Percentiles rank a stretch among this genome's conserved stretches.
These are phyloP conservation scores for Xerocomellus intermedius DNA, from an alignment of 768 basidiomycete genomes.

Conservation along the genomic window DNA sequence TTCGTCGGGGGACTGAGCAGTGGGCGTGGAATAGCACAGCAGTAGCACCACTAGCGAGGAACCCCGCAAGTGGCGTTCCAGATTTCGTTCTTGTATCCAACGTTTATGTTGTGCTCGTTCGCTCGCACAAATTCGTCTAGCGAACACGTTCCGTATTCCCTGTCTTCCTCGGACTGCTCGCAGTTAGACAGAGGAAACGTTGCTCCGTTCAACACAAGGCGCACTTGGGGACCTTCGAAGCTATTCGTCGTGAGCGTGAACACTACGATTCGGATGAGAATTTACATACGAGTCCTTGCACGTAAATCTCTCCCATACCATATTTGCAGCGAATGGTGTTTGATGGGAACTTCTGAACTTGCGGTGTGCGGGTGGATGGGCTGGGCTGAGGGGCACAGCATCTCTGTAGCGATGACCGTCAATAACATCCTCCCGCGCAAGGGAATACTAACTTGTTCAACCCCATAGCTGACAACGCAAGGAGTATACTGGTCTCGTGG, in stretches of 20 bases:
- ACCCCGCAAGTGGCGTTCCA: constrained; percentile 41
- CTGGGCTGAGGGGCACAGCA: constrained; percentile 27
- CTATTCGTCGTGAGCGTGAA: constrained; percentile 18
- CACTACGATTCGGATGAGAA: neutral
- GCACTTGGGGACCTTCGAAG: constrained; percentile 37
- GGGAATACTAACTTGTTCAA: constrained; percentile 33
- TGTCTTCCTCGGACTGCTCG: constrained; percentile 25
- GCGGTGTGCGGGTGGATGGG: constrained; percentile 26
- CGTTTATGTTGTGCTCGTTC: constrained; percentile 23
- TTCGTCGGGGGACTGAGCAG: neutral
- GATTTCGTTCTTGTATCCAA: constrained; percentile 30
- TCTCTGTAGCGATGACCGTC: constrained; percentile 26
- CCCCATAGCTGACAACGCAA: constrained; percentile 37
- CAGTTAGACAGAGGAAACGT: constrained; percentile 39
- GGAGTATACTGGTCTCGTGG: constrained; percentile 39
- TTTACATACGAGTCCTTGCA: constrained; percentile 35
- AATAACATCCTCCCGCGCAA: neutral
- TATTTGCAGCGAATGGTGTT: constrained; percentile 41
- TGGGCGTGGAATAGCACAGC: neutral
- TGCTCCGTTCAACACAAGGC: constrained; percentile 39
- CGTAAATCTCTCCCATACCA: constrained; percentile 43
- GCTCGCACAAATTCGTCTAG: constrained; percentile 33
- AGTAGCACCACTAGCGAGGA: neutral
- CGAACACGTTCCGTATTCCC: constrained; percentile 38
- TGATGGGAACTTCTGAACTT: constrained; percentile 38